phyloP scores from a whole-genome alignment of 139 green algal genomes.

The Micractinium conductrix region DNA sequence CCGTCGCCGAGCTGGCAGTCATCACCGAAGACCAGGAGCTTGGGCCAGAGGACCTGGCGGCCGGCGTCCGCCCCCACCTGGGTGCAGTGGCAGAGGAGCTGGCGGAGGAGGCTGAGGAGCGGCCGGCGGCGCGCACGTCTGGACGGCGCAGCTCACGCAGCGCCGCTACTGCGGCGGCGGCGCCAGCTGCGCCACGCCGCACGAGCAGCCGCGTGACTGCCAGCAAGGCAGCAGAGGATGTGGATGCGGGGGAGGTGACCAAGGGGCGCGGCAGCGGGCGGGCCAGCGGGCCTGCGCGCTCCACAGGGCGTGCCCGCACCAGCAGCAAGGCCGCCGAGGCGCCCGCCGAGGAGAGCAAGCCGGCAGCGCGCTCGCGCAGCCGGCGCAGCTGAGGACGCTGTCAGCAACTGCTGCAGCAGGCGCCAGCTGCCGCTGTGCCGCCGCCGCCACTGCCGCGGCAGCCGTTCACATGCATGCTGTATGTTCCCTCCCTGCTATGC shows the following conservation, averaged over 20 bases:
- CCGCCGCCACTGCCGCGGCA: background rate
- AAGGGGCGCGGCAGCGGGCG: background rate
- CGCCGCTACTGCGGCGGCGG: background rate
- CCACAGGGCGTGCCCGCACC: background rate
- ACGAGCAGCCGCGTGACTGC: conserved; percentile 8
- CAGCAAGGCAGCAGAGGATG: background rate
- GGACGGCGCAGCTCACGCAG: background rate
- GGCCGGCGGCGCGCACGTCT: background rate
- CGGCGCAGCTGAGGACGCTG: background rate
- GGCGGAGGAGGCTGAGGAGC: background rate
- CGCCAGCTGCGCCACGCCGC: background rate
- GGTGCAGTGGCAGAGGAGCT: background rate
- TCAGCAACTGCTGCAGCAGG: background rate
- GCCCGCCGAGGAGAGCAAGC: background rate
- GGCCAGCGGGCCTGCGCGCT: conserved; percentile 14
- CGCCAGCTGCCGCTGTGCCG: background rate
- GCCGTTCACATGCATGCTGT: background rate
- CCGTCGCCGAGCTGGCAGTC: conserved; percentile 2
- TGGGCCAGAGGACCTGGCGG: background rate
- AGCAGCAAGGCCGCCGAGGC: conserved; percentile 9
- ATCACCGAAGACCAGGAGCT: conserved; percentile 30
- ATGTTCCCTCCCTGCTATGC: background rate
- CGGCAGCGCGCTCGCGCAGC: background rate
- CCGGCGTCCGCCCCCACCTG: background rate
- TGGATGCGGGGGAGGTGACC: background rate